Base-by-base conservation (phyloP, 2,329 filamentous ascomycete species). In the Epicoccum nigrum region DNA sequence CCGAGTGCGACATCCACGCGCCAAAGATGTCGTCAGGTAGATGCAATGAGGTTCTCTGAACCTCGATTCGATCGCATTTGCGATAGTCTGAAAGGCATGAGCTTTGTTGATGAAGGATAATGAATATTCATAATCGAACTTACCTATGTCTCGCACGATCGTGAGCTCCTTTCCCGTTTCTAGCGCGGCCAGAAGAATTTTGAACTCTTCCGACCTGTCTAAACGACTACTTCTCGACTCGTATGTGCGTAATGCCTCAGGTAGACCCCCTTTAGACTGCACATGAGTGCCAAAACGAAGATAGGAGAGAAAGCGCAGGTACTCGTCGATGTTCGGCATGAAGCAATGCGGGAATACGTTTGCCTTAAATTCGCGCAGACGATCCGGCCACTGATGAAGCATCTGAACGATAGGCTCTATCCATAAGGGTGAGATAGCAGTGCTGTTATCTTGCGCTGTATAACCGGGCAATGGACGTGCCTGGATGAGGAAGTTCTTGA, bases 321-420 rank as follows among this genome's bases (percentile, higher is more conserved):
- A 79, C 43, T 76, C 73, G 2, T 62, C 43, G 15, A 72, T 58
- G 32, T 70, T 67, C 1, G 74, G 71, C 33, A 71, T 70, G 63
- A 81, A 79, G 23, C 80, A 70, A 41, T 74, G 71, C 2, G 78
- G 79, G 30, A 81, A 74, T 1, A 81, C 70, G 55, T 81, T 75
- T 5, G 74, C 72, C 40, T 75, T 74, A 49, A 79, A 74, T 35
- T 74, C 72, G 31, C 66, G 65, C 3, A 76, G 64, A 2, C 71
- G 61, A 21, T 74, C 70, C 1, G 69, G 72, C 60, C 70, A 70
- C 7, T 58, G 54, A 11, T 60, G 56, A 7, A 77, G 54, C 11
- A 59, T 67, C 11, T 62, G 45, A 3, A 72, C 60, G 2, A 77
- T 60, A 20, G 76, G 73, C 19, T 66, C 50, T 42, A 72, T 63